Evolutionary conservation across 1,284 basidiomycete genomes (phyloP).

Genomic region (Ceratobasidium sp.): DNA sequence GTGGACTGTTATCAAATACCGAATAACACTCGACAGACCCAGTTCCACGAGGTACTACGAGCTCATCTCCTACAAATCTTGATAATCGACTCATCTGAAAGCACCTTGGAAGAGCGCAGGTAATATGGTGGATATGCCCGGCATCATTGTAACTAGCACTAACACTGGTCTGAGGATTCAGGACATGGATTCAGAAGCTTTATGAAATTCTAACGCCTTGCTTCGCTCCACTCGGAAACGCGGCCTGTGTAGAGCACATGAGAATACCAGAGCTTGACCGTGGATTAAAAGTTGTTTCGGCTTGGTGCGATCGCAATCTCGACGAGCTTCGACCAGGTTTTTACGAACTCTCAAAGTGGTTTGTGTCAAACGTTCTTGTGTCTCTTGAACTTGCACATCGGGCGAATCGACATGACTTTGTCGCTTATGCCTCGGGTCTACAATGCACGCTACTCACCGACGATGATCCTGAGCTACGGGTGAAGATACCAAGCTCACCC

Average conservation of each 20-base stretch:
- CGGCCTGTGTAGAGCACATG: not conserved
- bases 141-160: not conserved
- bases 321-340: not conserved
- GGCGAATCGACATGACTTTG: not conserved
- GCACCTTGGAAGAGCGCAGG: not conserved
- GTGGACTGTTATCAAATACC: not conserved
- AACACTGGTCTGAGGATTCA: not conserved
- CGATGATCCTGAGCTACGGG: not conserved
- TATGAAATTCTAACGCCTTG: conserved; percentile 29
- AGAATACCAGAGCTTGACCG: conserved; percentile 2
- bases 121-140: not conserved
- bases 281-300: not conserved
- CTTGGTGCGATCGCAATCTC: conserved; percentile 19
- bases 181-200: conserved; percentile 18
- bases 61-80: conserved; percentile 31
- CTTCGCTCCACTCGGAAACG: conserved; percentile 28
- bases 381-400: conserved; percentile 29
- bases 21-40: not conserved
- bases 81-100: conserved; percentile 7
- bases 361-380: conserved; percentile 29
- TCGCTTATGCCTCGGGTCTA: not conserved
- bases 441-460: not conserved
- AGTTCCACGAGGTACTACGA: not conserved
- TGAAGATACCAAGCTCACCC: not conserved
- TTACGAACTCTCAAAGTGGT: not conserved